phyloP scores from a whole-genome alignment of 805 yeast genomes.

The Candida argentea region DNA sequence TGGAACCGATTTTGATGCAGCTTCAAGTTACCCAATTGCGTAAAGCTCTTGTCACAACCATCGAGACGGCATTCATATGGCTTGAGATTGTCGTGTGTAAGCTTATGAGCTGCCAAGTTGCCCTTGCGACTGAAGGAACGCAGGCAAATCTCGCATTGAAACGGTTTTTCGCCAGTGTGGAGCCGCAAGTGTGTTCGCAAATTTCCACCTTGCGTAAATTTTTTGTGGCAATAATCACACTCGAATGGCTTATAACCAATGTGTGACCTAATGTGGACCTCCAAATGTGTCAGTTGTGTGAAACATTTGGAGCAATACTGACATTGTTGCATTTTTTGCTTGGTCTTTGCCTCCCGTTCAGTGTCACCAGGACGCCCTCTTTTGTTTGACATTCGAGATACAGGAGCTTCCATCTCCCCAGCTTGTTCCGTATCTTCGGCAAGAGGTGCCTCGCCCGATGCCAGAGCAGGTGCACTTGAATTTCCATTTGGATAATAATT shows the following conservation, averaged over 20 bases:
- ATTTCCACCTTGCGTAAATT: constrained; percentile 87
- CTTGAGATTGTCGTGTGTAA: constrained; percentile 70
- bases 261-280: constrained; percentile 81
- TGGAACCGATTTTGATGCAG: constrained; percentile 92
- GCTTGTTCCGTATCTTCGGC: constrained; percentile 51
- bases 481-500: too few species aligned
- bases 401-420: constrained; percentile 73
- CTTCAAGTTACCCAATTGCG: constrained; percentile 88
- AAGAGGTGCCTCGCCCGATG: constrained; percentile 35
- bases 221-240: constrained; percentile 69
- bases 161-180: constrained; percentile 92
- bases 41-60: constrained; percentile 72
- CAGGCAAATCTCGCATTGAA: constrained; percentile 65
- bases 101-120: constrained; percentile 76
- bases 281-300: constrained; percentile 85
- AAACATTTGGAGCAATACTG: constrained; percentile 71
- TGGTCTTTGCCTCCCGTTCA: constrained; percentile 8
- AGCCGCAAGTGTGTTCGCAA: constrained; percentile 74
- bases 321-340: constrained; percentile 53
- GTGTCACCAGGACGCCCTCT: constrained; percentile 5
- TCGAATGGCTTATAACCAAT: constrained; percentile 79
- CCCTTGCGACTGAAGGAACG: constrained; percentile 84
- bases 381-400: constrained; percentile 16
- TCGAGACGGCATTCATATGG: constrained; percentile 78
- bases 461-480: constrained; percentile 6